Evolutionary conservation across 441 rosid genomes (phyloP).

Genomic region (Monsonia emarginata): DNA sequence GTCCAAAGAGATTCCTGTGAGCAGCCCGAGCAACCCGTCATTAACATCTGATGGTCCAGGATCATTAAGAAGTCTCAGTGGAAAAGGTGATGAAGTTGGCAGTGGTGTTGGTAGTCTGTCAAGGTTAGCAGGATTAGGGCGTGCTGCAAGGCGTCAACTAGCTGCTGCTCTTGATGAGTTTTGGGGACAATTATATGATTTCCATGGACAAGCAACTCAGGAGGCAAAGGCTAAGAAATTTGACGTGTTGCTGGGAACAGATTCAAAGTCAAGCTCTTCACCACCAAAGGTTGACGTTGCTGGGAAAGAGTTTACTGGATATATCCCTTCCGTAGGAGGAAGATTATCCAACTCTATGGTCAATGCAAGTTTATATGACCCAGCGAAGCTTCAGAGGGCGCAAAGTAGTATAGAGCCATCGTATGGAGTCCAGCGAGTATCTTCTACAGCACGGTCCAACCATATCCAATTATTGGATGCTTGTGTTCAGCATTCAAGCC

Average conservation of each 20-base stretch:
- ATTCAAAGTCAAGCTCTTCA: constrained; percentile 34
- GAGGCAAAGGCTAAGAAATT: constrained; percentile 60
- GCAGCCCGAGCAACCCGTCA: constrained; percentile 32
- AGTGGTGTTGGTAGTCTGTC: constrained; percentile 86
- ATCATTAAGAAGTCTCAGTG: constrained; percentile 71
- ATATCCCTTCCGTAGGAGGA: constrained; percentile 36
- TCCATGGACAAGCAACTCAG: constrained; percentile 56
- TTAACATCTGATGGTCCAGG: constrained; percentile 62
- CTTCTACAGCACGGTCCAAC: constrained; percentile 47
- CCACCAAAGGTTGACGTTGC: constrained; percentile 37
- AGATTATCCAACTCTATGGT: constrained; percentile 44
- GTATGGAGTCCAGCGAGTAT: constrained; percentile 49
- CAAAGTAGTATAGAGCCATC: constrained; percentile 45
- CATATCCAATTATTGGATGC: constrained; percentile 43
- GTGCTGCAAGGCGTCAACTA: constrained; percentile 85
- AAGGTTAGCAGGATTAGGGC: constrained; percentile 88
- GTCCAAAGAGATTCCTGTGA: constrained; percentile 38
- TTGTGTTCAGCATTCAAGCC: constrained; percentile 39
- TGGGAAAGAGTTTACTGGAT: constrained; percentile 43
- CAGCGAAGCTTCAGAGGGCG: constrained; percentile 47
- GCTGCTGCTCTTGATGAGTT: constrained; percentile 71
- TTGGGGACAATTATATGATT: constrained; percentile 87
- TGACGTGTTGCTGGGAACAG: constrained; percentile 46
- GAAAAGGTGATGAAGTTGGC: constrained; percentile 72
- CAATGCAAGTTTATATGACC: constrained; percentile 39